Percentiles rank a stretch among this genome's conserved stretches.
Conservation (phyloP, 306 rosid genomes). For the Prunus fruticosa region DNA sequence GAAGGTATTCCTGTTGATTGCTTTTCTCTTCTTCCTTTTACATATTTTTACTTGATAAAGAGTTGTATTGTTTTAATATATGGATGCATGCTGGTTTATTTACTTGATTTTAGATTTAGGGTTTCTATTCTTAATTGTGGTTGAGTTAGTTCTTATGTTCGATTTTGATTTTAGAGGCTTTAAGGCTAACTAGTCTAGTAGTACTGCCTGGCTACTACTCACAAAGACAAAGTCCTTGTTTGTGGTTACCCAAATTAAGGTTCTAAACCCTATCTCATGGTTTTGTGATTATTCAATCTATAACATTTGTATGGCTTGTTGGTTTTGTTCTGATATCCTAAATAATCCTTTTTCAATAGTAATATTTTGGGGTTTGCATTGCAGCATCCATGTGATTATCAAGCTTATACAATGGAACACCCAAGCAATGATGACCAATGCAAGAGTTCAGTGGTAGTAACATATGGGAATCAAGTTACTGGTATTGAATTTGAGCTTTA, state of each 20-base stretch:
- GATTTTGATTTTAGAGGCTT: too few species aligned
- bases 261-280: neutral
- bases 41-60: too few species aligned
- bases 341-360: neutral
- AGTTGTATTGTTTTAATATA: too few species aligned
- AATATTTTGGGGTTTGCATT: neutral
- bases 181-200: too few species aligned
- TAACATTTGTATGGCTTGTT: neutral
- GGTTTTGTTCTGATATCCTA: neutral
- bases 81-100: too few species aligned
- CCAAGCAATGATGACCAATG: conserved; percentile 1
- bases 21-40: too few species aligned
- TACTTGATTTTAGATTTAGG: too few species aligned
- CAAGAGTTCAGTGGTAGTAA: neutral
- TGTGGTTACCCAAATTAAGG: neutral
- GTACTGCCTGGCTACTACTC: too few species aligned
- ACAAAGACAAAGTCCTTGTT: neutral
- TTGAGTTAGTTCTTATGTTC: too few species aligned
- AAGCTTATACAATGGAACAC: neutral
- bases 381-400: conserved; percentile 3
- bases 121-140: too few species aligned
- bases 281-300: neutral
- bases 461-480: neutral
- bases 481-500: neutral
- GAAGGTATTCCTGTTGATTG: too few species aligned